Base-by-base conservation (phyloP, 108 stramenopile species). In the Discostella pseudostelligera region DNA sequence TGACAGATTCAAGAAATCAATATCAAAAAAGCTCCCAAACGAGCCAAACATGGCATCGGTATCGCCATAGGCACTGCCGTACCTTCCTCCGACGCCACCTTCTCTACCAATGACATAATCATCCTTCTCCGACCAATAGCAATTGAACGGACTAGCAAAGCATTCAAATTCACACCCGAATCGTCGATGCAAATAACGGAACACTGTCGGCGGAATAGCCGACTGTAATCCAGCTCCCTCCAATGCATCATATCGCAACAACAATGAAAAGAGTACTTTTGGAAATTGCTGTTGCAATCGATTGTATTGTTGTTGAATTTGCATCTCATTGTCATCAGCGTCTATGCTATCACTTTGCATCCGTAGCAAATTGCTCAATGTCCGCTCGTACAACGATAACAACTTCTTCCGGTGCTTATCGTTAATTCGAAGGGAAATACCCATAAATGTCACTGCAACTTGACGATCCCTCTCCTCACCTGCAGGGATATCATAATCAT, bases 71-170 rank as follows among this genome's bases (percentile, higher is more conserved):
- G 90, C 93, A 25, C 61, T 78, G 55, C 86, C 85, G 45, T 59
- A 86, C 17, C 60, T 60, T 24, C 65, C 69, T 39, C 54, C 77
- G n/a, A 4, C n/a, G 4, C 5, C 55, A 26, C 56, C 11, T 1
- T 14, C 26, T 29, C 3, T 32, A 47, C 17, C 44, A 56, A 17
- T n/a, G 36, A n/a, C 42, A 37, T 57, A 0, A 9, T 22, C 39
- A 46, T 35, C 29, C 57, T 46, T 44, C 40, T 67, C 88, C 47
- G 88, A 87, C 37, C 88, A 87, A 37, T 51, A 2, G 65, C 88
- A 90, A 65, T 96, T 96, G 56, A 96, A 79, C 8, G 95, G 93
- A 51, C 88, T 90, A 0, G 95, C 95, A 73, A 96, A 96, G 59
- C 92, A 92, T 67, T 96, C 95, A 71, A 86, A 85, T 11, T 39